A percentile compares a stretch with the other conserved stretches of the same genome.
These are phyloP conservation scores for Scorias spongiosa DNA, from an alignment of 2,329 filamentous ascomycete genomes.

Conservation along the genomic window DNA sequence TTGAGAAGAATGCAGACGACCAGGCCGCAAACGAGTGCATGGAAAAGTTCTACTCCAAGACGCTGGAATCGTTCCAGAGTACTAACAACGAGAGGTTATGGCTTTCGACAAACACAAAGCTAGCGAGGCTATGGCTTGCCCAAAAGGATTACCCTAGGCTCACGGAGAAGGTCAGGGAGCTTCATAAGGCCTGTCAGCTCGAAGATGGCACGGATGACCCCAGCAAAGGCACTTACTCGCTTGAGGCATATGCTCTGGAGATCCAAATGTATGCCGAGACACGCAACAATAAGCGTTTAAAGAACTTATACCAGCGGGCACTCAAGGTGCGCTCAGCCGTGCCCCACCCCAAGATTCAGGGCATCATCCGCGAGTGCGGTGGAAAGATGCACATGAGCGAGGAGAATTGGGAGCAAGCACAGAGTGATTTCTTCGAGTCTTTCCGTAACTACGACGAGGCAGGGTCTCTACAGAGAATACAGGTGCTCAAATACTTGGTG, in stretches of 20 bases:
- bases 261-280: constrained; percentile 98
- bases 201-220: constrained; percentile 81
- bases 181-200: constrained; percentile 77
- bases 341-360: constrained; percentile 97
- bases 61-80: constrained; percentile 84
- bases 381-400: constrained; percentile 99
- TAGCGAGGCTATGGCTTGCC: constrained; percentile 79
- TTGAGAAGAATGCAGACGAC: constrained; percentile 73
- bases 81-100: constrained; percentile 95
- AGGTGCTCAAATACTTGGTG: constrained; percentile 92
- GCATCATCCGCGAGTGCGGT: constrained; percentile 94
- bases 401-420: constrained; percentile 96
- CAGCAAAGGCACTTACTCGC: constrained; percentile 87
- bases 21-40: constrained; percentile 64
- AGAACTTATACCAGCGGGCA: constrained; percentile 75
- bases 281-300: constrained; percentile 92
- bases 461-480: constrained; percentile 86
- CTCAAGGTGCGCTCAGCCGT: constrained; percentile 91
- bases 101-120: constrained; percentile 97
- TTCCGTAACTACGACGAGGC: constrained; percentile 99
- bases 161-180: constrained; percentile 68
- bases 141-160: constrained; percentile 74
- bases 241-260: constrained; percentile 92
- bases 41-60: constrained; percentile 90
- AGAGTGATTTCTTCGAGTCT: constrained; percentile 96